Conservation (phyloP, 2,329 filamentous ascomycete species). For the Verticillium zaregamsianum region DNA sequence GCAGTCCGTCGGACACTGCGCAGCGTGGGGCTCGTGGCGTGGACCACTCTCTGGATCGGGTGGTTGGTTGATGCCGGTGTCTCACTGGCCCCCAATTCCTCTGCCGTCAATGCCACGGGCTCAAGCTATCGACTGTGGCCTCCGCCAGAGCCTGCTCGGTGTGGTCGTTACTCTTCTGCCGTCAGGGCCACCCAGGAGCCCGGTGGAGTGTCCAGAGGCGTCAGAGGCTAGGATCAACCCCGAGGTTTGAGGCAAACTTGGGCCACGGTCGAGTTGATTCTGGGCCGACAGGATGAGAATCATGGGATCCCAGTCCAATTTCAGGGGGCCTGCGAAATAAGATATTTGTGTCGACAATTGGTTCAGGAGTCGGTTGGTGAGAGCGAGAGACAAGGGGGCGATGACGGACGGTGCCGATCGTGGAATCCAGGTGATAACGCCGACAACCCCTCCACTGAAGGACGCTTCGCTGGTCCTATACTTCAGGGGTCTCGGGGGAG, state of each 20-base stretch:
- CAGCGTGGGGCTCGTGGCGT: not conserved
- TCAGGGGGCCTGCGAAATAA: not conserved
- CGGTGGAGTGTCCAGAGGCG: not conserved
- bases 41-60: not conserved
- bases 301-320: not conserved
- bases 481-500: not conserved
- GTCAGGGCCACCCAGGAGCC: not conserved
- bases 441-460: not conserved
- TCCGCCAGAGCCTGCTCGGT: not conserved
- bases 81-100: not conserved
- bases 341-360: not conserved
- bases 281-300: not conserved
- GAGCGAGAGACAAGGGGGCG: not conserved
- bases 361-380: not conserved
- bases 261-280: not conserved
- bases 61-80: not conserved
- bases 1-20: not conserved
- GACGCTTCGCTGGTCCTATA: not conserved
- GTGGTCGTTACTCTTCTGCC: not conserved
- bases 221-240: not conserved
- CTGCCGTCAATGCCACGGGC: not conserved
- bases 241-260: not conserved
- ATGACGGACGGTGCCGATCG: not conserved
- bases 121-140: not conserved
- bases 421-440: not conserved